Evolutionary conservation across 2,329 filamentous ascomycete genomes (phyloP).

Genomic region (Tolypocladium tundrense): DNA sequence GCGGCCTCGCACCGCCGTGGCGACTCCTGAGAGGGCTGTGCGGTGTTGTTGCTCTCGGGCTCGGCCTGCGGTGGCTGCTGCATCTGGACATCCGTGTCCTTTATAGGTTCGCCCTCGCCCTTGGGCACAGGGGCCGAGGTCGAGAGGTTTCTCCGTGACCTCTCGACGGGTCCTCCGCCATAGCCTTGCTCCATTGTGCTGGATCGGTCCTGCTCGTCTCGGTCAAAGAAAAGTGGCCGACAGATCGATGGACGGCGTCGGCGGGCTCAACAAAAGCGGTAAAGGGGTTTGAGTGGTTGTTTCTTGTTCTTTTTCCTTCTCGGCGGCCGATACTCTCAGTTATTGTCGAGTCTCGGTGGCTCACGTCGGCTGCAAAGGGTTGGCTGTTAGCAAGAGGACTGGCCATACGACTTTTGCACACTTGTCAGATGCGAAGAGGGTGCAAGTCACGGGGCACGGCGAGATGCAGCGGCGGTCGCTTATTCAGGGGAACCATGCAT

Average conservation of each 20-base stretch:
- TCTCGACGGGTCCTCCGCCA: constrained; percentile 28
- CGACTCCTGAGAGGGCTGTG: constrained; percentile 26
- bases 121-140: constrained; percentile 32
- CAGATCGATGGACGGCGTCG: background rate
- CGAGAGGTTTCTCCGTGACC: constrained; percentile 23
- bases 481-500: background rate
- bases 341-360: background rate
- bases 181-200: constrained; percentile 27
- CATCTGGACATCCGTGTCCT: constrained; percentile 30
- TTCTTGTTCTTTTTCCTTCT: background rate
- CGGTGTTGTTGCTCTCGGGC: constrained; percentile 19
- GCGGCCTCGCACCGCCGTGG: constrained; percentile 25
- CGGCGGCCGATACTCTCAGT: background rate
- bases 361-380: background rate
- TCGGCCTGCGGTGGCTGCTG: constrained; percentile 22
- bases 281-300: background rate
- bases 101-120: constrained; percentile 30
- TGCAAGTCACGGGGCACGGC: background rate
- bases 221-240: background rate
- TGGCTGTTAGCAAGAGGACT: background rate
- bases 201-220: too few relatives aligned
- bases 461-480: background rate
- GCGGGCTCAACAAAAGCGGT: background rate
- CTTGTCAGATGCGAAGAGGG: background rate
- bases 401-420: background rate